A percentile compares a stretch with the other conserved stretches of the same genome.
Conservation (phyloP, 2,329 filamentous ascomycete species). For the Penicillium sp. region DNA sequence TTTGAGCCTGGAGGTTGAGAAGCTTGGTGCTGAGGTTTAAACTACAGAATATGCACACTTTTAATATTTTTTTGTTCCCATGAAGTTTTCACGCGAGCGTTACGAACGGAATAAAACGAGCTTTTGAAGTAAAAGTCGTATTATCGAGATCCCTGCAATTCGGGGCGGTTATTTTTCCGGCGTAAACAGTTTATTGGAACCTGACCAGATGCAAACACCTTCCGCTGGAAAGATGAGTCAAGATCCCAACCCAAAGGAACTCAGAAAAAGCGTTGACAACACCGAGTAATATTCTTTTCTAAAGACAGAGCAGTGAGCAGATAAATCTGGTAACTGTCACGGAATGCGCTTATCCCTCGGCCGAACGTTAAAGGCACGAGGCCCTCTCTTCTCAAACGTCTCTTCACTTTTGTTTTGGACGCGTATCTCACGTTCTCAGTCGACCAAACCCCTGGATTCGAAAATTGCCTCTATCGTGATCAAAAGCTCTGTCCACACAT, state of each 20-base stretch:
- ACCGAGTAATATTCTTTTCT: not conserved
- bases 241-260: not conserved
- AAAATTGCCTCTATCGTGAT: not conserved
- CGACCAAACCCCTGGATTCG: not conserved
- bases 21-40: too few species aligned
- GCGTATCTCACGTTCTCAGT: not conserved
- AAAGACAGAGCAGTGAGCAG: not conserved
- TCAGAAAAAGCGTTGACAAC: not conserved
- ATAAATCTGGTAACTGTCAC: not conserved
- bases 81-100: too few species aligned
- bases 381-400: not conserved
- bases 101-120: too few species aligned
- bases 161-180: not conserved
- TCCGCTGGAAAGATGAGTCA: not conserved
- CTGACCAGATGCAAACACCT: too few species aligned
- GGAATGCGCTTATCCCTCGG: not conserved
- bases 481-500: not conserved
- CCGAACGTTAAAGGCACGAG: not conserved
- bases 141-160: not conserved
- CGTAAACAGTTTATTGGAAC: not conserved
- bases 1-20: too few species aligned
- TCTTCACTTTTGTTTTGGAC: not conserved
- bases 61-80: too few species aligned
- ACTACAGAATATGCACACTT: too few species aligned
- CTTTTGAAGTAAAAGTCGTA: not conserved